These are phyloP conservation scores for thale cress (Arabidopsis thaliana) DNA, from an alignment of 345 rosid genomes.

Conservation along the genomic window TAIR10.1 NC_003070.9:30235501-30236000, in stretches of 20 bases:
- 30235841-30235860: slow-evolving; percentile 59
- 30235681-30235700: slow-evolving; percentile 77
- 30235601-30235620: slow-evolving; percentile 60
- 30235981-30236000: slow-evolving; percentile 3
- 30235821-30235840: not conserved
- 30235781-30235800: slow-evolving; percentile 18
- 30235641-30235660: slow-evolving; percentile 32
- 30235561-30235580: slow-evolving; percentile 53
- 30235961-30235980: slow-evolving; percentile 1
- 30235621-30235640: slow-evolving; percentile 51
- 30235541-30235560: slow-evolving; percentile 39
- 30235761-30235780: slow-evolving; percentile 15
- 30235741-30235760: slow-evolving; percentile 24
- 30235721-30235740: slow-evolving; percentile 53
- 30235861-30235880: slow-evolving; percentile 75
- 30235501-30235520: slow-evolving; percentile 87
- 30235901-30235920: slow-evolving; percentile 87
- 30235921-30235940: slow-evolving; percentile 68
- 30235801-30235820: not conserved
- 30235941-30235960: slow-evolving; percentile 63
- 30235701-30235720: slow-evolving; percentile 76
- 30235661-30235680: slow-evolving; percentile 70
- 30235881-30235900: slow-evolving; percentile 91
- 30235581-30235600: slow-evolving; percentile 65
- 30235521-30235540: slow-evolving; percentile 49